Evolutionary conservation across 2,329 filamentous ascomycete species (phyloP).

Genomic region (Fusarium pseudocircinatum): DNA sequence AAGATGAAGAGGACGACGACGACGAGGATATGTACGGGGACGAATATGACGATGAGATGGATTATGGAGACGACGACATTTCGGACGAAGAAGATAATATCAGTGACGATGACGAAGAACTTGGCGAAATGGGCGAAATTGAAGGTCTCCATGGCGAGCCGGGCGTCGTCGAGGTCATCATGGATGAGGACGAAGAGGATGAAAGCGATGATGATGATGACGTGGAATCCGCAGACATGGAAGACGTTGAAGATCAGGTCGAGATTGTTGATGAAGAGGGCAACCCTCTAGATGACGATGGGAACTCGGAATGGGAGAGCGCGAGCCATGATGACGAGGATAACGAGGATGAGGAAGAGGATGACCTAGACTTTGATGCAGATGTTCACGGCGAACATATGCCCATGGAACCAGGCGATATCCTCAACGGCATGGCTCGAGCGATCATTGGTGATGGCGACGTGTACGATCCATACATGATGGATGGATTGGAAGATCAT

Average conservation of each 20-base stretch:
- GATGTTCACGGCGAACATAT: conserved; percentile 64
- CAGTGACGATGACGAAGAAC: conserved; percentile 88
- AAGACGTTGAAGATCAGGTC: conserved; percentile 63
- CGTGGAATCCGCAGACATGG: conserved; percentile 55
- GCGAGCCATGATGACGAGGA: conserved; percentile 65
- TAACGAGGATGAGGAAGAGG: conserved; percentile 61
- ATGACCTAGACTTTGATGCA: conserved; percentile 64
- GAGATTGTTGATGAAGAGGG: conserved; percentile 73
- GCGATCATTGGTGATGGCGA: conserved; percentile 64
- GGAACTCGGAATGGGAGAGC: conserved; percentile 69
- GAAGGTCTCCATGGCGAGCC: conserved; percentile 75
- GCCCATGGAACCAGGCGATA: conserved; percentile 55
- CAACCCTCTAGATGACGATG: conserved; percentile 67
- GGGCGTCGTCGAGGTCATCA: conserved; percentile 77
- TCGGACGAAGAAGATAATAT: conserved; percentile 86
- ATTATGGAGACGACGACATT: conserved; percentile 84
- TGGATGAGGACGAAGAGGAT: conserved; percentile 76
- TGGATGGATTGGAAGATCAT: conserved; percentile 61
- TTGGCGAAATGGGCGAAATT: conserved; percentile 85
- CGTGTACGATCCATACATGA: conserved; percentile 61
- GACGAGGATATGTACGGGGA: conserved; percentile 95
- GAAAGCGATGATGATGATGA: conserved; percentile 64
- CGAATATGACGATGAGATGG: conserved; percentile 91
- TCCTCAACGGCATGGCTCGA: conserved; percentile 65
- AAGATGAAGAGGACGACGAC: conserved; percentile 76